A percentile compares a stretch with the other conserved stretches of the same genome.
These are phyloP conservation scores for Pythium oligandrum DNA, from an alignment of 352 stramenopile species.

Conservation along the genomic window DNA sequence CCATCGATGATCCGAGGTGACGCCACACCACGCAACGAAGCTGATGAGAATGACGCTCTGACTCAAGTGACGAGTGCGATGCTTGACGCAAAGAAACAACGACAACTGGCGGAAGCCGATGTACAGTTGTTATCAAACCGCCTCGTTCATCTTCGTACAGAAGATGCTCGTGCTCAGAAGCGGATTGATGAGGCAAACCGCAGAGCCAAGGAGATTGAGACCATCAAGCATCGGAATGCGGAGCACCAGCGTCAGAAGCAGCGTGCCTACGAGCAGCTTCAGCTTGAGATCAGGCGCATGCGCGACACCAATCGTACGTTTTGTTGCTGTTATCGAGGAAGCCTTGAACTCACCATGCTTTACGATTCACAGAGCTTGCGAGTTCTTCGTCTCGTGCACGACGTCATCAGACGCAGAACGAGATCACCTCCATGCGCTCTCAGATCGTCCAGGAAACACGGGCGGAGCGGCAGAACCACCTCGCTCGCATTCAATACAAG, in stretches of 20 bases:
- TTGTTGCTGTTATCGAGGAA: neutral
- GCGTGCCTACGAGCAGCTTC: conserved; percentile 42
- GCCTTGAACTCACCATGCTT: neutral
- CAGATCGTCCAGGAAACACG: conserved; percentile 53
- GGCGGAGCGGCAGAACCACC: conserved; percentile 33
- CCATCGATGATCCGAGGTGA: neutral
- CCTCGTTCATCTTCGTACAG: conserved; percentile 48
- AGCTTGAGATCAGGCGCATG: conserved; percentile 41
- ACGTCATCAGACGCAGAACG: conserved; percentile 33
- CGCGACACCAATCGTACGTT: conserved; percentile 53
- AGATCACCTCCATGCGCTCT: conserved; percentile 35
- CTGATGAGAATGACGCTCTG: conserved; percentile 1
- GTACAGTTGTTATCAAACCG: conserved; percentile 58
- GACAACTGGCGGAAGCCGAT: conserved; percentile 50
- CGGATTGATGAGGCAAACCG: conserved; percentile 68
- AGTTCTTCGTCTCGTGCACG: conserved; percentile 31
- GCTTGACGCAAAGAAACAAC: conserved; percentile 56
- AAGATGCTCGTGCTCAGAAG: conserved; percentile 50
- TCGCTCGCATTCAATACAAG: conserved; percentile 39
- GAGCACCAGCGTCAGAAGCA: conserved; percentile 46
- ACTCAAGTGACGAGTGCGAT: conserved; percentile 35
- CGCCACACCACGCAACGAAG: neutral
- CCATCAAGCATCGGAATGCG: conserved; percentile 55
- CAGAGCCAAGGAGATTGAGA: conserved; percentile 52
- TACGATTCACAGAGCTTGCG: conserved; percentile 14